Conservation (phyloP, 768 basidiomycete species). For the Leccinum uliginosum region DNA sequence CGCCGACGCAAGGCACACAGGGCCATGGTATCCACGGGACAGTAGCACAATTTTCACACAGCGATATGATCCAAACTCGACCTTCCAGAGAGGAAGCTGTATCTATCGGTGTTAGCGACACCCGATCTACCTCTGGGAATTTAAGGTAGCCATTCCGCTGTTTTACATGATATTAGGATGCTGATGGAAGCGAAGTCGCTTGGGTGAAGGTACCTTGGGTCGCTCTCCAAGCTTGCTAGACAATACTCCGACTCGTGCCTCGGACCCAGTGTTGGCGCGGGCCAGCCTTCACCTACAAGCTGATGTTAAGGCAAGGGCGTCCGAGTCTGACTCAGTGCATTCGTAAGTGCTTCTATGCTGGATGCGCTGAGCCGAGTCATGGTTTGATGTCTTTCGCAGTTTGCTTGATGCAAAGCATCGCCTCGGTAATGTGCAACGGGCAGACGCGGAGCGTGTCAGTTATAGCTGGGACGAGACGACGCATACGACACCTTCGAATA, state of each 20-base stretch:
- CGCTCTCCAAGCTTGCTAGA: not conserved
- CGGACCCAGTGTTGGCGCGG: not conserved
- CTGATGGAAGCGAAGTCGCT: constrained; percentile 4
- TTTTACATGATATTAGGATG: not conserved
- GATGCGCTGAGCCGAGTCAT: not conserved
- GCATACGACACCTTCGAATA: not conserved
- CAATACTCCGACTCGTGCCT: not conserved
- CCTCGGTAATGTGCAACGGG: not conserved
- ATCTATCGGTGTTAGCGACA: not conserved
- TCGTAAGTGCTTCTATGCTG: constrained; percentile 4
- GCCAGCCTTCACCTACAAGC: not conserved
- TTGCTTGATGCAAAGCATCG: not conserved
- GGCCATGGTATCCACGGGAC: not conserved
- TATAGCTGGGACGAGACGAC: constrained; percentile 2
- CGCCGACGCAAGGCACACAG: not conserved
- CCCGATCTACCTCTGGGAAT: not conserved
- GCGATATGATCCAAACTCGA: not conserved
- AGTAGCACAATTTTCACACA: not conserved
- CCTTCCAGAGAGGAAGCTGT: not conserved
- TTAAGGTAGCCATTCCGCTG: not conserved
- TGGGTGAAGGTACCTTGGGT: not conserved
- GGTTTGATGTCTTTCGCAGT: constrained; percentile 6
- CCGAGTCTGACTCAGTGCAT: not conserved
- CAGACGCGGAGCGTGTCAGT: not conserved
- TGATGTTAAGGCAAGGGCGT: not conserved